Evolutionary conservation across 2,329 filamentous ascomycete species (phyloP), one percentile per base, ranked within the genome.

Genomic region (Aspergillus cejpii): DNA sequence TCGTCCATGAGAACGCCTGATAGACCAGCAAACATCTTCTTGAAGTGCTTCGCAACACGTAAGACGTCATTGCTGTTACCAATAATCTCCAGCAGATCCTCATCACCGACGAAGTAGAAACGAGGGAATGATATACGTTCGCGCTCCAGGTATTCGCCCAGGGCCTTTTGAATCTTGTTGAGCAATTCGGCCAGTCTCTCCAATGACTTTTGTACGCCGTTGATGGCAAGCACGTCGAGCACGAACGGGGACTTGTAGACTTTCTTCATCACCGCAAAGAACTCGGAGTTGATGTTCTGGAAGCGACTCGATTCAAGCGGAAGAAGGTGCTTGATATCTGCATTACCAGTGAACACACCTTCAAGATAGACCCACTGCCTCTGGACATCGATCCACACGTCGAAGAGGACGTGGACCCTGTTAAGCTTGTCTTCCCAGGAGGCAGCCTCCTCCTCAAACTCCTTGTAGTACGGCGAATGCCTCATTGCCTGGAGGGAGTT

Each of bases 351-450:
- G 64, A 99, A 99, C 26, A 99, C 92, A 54, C 92, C 92, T 70
- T 99, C 94, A 4, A 99, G 80, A 65, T 99, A 99, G 6, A 98
- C 92, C 92, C 92, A 99, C 71, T 98, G 92, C 50, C 94, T 85
- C 67, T 99, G 92, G n/a, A 99, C 94, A 69, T 98, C 94, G 58
- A 98, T 98, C 94, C 94, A 99, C 12, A 98, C 90, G 65, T 99
- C 92, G 61, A 99, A 98, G 7, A 98, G 78, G 12, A 98, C 88
- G 63, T 98, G 92, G 2, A 98, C 89, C 37, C 92, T 83, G 66
- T 97, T 99, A 20, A 99, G 78, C 66, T 94, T 95, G 69, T 98
- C 94, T 69, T 98, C 94, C 92, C 92, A 98, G 1, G 85, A 80
- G 1, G 89, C 85, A 5, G 94, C 94, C 57, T 98, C 92, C 59